These are phyloP conservation scores for Blastobotrys americana DNA, from an alignment of 805 yeast genomes.

Conservation along the genomic window DNA sequence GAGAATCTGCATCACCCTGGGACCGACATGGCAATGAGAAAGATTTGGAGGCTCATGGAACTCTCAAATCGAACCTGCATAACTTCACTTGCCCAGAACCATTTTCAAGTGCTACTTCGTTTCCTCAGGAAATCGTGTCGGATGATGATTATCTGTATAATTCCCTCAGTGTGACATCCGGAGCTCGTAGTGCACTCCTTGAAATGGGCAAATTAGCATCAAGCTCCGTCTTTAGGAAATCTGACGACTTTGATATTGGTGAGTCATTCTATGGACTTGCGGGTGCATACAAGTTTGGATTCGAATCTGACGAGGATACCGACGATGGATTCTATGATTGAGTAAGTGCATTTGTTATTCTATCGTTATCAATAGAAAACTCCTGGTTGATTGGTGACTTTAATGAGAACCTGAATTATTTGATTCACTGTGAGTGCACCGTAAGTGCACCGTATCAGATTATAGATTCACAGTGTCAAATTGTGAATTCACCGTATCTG, in stretches of 20 bases:
- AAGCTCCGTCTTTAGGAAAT: not conserved
- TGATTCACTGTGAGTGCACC: too few relatives aligned
- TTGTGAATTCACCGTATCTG: too few relatives aligned
- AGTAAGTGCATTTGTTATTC: conserved; percentile 6
- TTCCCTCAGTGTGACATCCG: conserved; percentile 16
- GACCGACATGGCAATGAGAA: conserved; percentile 8
- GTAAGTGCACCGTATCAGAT: too few relatives aligned
- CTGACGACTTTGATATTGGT: not conserved
- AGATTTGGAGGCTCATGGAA: conserved; percentile 13
- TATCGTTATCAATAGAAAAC: too few relatives aligned
- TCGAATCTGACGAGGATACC: conserved; percentile 16
- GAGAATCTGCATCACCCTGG: conserved; percentile 4
- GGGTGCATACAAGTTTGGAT: conserved; percentile 19
- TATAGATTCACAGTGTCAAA: too few relatives aligned
- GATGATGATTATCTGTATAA: conserved; percentile 10
- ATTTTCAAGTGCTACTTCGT: conserved; percentile 13
- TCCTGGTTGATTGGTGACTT: too few relatives aligned
- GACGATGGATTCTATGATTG: too few relatives aligned
- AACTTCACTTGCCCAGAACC: conserved; percentile 15
- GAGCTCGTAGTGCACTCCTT: conserved; percentile 12
- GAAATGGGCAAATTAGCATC: conserved; percentile 12
- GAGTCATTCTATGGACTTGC: conserved; percentile 12
- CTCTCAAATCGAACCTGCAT: conserved; percentile 10
- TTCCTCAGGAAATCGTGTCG: conserved; percentile 13
- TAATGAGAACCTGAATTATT: too few relatives aligned